A percentile compares a stretch with the other conserved stretches of the same genome.
Evolutionary conservation across 2,329 filamentous ascomycete species (phyloP).

Genomic region (Lecanosticta acicola): DNA sequence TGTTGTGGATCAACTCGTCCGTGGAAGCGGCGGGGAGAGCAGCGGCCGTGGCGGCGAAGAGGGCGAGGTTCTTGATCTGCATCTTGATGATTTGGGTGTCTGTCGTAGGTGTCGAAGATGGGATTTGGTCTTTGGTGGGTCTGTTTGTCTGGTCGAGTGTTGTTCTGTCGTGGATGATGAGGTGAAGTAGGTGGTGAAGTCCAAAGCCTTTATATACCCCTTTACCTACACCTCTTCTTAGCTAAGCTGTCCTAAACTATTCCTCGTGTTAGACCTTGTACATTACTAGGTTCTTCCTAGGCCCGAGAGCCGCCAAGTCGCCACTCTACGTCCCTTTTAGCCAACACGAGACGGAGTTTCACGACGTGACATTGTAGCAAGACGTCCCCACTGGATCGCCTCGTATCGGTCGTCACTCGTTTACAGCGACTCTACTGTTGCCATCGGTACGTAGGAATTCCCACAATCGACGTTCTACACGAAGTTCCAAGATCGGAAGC

Average conservation of each 20-base stretch:
- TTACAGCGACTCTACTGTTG: too few species aligned
- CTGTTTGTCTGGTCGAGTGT: not conserved
- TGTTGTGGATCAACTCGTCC: not conserved
- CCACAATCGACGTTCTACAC: too few species aligned
- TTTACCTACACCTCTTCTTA: too few species aligned
- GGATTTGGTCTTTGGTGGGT: not conserved
- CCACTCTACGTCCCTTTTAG: not conserved
- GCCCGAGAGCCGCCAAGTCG: not conserved
- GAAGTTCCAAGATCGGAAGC: too few species aligned
- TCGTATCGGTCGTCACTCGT: too few species aligned
- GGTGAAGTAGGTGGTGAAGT: not conserved
- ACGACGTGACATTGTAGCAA: not conserved
- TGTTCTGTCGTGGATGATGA: not conserved
- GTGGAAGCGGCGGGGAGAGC: not conserved
- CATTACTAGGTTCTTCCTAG: not conserved
- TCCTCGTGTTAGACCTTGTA: too few species aligned
- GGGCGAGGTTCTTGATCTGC: constrained; percentile 2
- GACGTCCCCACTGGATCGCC: too few species aligned
- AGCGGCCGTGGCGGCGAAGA: constrained; percentile 3
- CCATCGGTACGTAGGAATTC: too few species aligned
- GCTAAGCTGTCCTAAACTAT: too few species aligned
- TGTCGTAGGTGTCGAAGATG: not conserved
- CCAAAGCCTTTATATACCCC: not conserved
- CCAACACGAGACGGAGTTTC: not conserved
- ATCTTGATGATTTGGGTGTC: not conserved